A percentile compares a stretch with the other conserved stretches of the same genome.
Conservation (phyloP, 495 filamentous ascomycete species). For the Aspergillus egyptiacus region DNA sequence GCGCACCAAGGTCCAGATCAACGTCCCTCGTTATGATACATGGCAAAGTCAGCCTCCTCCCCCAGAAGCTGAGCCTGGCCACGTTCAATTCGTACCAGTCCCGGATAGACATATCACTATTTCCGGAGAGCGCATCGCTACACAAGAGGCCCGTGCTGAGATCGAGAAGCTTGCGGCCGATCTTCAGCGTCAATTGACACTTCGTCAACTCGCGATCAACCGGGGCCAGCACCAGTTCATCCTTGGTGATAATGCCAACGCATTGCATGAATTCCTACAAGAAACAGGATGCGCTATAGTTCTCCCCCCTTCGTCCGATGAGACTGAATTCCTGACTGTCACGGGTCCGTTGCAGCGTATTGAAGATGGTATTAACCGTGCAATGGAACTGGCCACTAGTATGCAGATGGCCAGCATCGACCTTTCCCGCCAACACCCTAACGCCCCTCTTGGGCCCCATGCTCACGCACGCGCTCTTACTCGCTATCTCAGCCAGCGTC, state of each 20-base stretch:
- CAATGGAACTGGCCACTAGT: conserved; percentile 72
- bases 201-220: conserved; percentile 68
- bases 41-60: conserved; percentile 67
- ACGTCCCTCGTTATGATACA: conserved; percentile 73
- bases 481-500: conserved; percentile 71
- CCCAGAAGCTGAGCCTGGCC: conserved; percentile 53
- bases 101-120: conserved; percentile 69
- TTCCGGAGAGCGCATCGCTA: conserved; percentile 77
- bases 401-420: conserved; percentile 78
- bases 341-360: conserved; percentile 71
- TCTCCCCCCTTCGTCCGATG: conserved; percentile 62
- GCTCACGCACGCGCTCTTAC: conserved; percentile 77
- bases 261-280: conserved; percentile 76
- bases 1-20: conserved; percentile 62
- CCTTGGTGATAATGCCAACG: conserved; percentile 69
- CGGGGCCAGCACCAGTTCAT: conserved; percentile 86
- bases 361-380: conserved; percentile 65
- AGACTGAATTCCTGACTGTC: conserved; percentile 74
- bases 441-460: conserved; percentile 62
- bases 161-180: conserved; percentile 72
- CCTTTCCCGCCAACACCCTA: conserved; percentile 66
- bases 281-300: conserved; percentile 89
- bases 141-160: conserved; percentile 68
- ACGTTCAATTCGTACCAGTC: conserved; percentile 63
- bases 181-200: conserved; percentile 60